Base-by-base conservation (phyloP, 1,284 basidiomycete genomes). In the Leccinum subfulvum region DNA sequence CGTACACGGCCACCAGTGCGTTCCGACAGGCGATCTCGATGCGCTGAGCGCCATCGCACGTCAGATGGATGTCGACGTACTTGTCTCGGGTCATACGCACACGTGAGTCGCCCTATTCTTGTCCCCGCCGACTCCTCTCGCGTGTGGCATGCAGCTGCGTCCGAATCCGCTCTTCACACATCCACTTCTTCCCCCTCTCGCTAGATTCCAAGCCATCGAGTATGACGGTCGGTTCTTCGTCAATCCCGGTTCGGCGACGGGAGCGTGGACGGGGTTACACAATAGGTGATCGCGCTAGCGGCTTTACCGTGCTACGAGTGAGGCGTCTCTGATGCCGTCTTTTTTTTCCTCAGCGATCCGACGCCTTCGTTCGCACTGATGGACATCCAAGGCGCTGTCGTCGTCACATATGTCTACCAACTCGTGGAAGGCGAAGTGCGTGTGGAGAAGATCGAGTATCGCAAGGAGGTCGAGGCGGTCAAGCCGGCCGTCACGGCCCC, bases 61-160 rank as follows among this genome's bases (percentile, higher is more conserved):
- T 37, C 94, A 97, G 76, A 94, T 99, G 92, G 95, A 98, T 73
- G 97, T 98, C 9, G 97, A 99, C 71, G 94, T 99, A 1, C 81
- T 99, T 26, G 79, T 99, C 21, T 95, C 91, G 2, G 97, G 97
- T 0, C 94, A 95, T 69, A 99, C 97, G 1, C 96, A 98, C 77
- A 88, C 87, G 95, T 95, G 71, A 75, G 90, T 81, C 57, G 7
- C 13, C 49, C 28, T 35, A 30, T 8, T 9, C 47, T 16, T 9
- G 21, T 26, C 41, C 41, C 26, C 11, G 30, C 28, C 16, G n/a
- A 41, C 30, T 30, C 51, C 9, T 13, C 14, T 6, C 37, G 16
- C 33, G 53, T 11, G n/a, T 8, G 16, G 16, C 56, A 16, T 35
- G 9, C 47, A 47, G 11, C 13, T 53, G 56, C 37, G 56, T 53